phyloP scores from a whole-genome alignment of 2,329 filamentous ascomycete genomes.

The Ophiocordyceps camponoti-rufipedis region DNA sequence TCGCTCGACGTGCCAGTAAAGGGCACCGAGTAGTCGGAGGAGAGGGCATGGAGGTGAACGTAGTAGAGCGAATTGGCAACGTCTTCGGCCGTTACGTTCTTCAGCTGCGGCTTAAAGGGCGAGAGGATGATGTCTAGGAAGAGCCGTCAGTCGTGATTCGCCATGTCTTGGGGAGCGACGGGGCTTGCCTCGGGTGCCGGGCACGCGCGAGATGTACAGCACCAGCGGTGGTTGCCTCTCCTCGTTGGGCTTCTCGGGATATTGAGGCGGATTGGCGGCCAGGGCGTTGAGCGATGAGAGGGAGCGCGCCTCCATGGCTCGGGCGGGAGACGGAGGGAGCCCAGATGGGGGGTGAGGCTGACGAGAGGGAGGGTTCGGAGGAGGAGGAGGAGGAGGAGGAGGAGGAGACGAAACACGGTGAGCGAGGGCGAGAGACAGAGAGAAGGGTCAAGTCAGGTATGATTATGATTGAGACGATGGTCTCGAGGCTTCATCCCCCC shows the following conservation, averaged over 20 bases:
- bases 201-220: constrained; percentile 85
- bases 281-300: constrained; percentile 62
- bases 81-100: constrained; percentile 77
- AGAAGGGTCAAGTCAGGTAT: not conserved
- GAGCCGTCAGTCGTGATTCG: constrained; percentile 3
- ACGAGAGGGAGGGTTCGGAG: not conserved
- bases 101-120: constrained; percentile 71
- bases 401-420: not conserved
- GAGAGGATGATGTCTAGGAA: constrained; percentile 72
- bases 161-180: not conserved
- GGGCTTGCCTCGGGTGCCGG: constrained; percentile 62
- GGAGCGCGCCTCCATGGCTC: constrained; percentile 60
- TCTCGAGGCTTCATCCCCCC: not conserved
- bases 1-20: constrained; percentile 20
- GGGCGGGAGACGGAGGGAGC: constrained; percentile 11
- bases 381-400: not conserved
- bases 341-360: not conserved
- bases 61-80: constrained; percentile 83
- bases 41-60: constrained; percentile 47
- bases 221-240: constrained; percentile 51
- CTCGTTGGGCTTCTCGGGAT: constrained; percentile 60
- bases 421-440: not conserved
- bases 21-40: constrained; percentile 27
- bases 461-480: not conserved
- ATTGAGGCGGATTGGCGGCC: constrained; percentile 72